phyloP scores from a whole-genome alignment of 345 rosid species.

The Turritis glabra region DNA sequence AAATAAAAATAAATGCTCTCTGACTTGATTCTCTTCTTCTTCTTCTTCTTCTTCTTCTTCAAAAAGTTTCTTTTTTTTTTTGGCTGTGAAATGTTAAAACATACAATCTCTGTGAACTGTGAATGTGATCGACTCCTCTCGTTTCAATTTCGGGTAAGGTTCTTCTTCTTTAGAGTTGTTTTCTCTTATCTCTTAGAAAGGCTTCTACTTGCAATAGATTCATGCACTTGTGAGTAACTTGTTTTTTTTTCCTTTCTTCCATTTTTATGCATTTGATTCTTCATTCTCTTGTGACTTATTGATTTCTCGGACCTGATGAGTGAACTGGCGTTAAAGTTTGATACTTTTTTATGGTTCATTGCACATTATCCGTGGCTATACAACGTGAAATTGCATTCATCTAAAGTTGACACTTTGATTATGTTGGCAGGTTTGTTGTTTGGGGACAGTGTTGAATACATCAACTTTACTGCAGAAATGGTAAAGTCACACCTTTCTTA shows the following conservation, averaged over 20 bases:
- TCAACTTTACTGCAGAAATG: conserved; percentile 14
- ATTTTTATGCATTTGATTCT: not conserved
- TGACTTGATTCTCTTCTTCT: not conserved
- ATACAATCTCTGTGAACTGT: not conserved
- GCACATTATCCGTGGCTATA: not conserved
- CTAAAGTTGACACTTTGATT: not conserved
- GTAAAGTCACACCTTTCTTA: conserved; percentile 1
- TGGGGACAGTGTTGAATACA: not conserved
- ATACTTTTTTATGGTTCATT: not conserved
- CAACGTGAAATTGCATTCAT: not conserved
- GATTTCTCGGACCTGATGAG: not conserved
- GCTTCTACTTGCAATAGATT: conserved; percentile 62
- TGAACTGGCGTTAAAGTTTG: not conserved
- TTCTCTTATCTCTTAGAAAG: conserved; percentile 34
- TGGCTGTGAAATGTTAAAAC: no score
- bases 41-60: not conserved
- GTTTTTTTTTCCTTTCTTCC: conserved; percentile 2
- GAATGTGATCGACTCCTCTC: not conserved
- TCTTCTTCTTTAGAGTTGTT: not conserved
- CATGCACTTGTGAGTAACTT: conserved; percentile 60
- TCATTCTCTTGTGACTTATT: not conserved
- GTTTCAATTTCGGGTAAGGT: not conserved
- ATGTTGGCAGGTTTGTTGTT: conserved; percentile 12
- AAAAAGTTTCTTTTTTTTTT: not conserved
- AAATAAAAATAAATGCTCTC: not conserved